Evolutionary conservation across 345 rosid genomes (phyloP).

Genomic region (Moringa oleifera): DNA sequence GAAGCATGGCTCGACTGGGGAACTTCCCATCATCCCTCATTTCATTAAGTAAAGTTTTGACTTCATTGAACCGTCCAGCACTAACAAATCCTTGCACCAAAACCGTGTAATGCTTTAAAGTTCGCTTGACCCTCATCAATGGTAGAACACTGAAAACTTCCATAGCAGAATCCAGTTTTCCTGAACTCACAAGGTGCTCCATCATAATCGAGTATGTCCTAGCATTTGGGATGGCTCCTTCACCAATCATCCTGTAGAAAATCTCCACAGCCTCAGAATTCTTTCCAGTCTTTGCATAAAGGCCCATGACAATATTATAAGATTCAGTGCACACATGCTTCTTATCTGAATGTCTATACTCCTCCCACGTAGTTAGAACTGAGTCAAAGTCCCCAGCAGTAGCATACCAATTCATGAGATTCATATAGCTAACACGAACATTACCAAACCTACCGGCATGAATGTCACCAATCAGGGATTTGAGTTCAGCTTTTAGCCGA

Average conservation of each 20-base stretch:
- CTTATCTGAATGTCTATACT: slow-evolving; percentile 35
- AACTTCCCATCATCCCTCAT: slow-evolving; percentile 67
- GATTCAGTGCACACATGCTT: slow-evolving; percentile 58
- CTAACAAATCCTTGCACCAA: slow-evolving; percentile 50
- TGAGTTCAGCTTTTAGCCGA: slow-evolving; percentile 39
- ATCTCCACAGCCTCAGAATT: slow-evolving; percentile 45
- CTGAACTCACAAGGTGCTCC: slow-evolving; percentile 56
- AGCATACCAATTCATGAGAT: slow-evolving; percentile 62
- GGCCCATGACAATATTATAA: slow-evolving; percentile 56
- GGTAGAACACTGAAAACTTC: slow-evolving; percentile 60
- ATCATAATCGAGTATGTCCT: slow-evolving; percentile 77
- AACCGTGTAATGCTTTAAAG: slow-evolving; percentile 56
- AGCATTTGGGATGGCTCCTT: slow-evolving; percentile 78
- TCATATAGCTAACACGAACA: slow-evolving; percentile 57
- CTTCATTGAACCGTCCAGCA: slow-evolving; percentile 42
- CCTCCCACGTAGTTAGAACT: slow-evolving; percentile 55
- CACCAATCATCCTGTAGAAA: slow-evolving; percentile 47
- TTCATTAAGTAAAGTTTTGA: slow-evolving; percentile 49
- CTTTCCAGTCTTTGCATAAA: slow-evolving; percentile 37
- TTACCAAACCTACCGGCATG: slow-evolving; percentile 39
- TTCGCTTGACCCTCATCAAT: slow-evolving; percentile 70
- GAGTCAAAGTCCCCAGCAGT: slow-evolving; percentile 46
- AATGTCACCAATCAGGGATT: slow-evolving; percentile 40
- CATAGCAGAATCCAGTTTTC: slow-evolving; percentile 60
- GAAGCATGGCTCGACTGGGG: slow-evolving; percentile 50